Base-by-base conservation (phyloP, 805 yeast genomes). In the Ogataea pilisensis region DNA sequence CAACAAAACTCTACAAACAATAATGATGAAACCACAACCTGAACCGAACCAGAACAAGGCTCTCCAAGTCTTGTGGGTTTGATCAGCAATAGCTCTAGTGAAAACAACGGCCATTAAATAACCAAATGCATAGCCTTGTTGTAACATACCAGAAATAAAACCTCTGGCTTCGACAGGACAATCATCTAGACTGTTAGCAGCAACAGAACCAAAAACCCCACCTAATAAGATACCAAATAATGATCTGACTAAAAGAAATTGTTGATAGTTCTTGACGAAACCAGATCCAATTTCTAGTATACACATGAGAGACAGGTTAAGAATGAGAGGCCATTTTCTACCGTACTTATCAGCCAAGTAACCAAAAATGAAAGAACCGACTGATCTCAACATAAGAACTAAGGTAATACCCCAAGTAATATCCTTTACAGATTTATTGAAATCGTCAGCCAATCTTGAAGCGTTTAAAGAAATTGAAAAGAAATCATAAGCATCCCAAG, bases 111-210 rank as follows among this genome's bases (percentile, higher is more conserved):
- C 86, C 44, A 81, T 55, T 20, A 82, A 62, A 51, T 80, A 81
- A 19, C 89, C 89, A 35, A 82, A 71, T 1, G 85, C 82, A 50
- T 82, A 87, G 45, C 95, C 95, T 58, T 85, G 84, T 62, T 86
- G 95, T 57, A 87, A 76, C 31, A 85, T 60, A 35, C 86, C 87
- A 27, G 81, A 73, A 35, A 81, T 61, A 42, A 80, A 68, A 34
- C 85, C 82, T 61, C 76, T 66, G 26, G 82, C 75, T 27, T 60
- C 67, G 21, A 57, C 52, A 11, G 82, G 80, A 49, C 75, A 66
- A 56, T 73, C 80, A 46, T 75, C 80, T 30, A 76, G 51, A 14
- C 79, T 72, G 16, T 76, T 71, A 20, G 78, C 74, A 18, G 77
- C 68, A 27, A 78, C 75, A 42, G 72, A 70, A 42, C 80, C 79